These are phyloP conservation scores for Candida railenensis DNA, from an alignment of 805 yeast species.

Conservation along the genomic window DNA sequence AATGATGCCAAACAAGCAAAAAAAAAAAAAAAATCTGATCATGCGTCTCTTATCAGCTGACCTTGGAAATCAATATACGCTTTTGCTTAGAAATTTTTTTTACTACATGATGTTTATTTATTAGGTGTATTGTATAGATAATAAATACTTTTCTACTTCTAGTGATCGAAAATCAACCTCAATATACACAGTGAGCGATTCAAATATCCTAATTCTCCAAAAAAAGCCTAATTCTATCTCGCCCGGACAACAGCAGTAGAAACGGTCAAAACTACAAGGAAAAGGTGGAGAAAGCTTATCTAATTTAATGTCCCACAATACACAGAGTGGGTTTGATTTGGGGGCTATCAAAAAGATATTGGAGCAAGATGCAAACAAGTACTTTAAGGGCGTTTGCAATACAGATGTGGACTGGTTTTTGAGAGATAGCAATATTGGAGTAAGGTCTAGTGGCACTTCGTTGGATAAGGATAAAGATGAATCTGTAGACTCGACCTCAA, in stretches of 20 bases:
- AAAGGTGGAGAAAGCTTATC: neutral
- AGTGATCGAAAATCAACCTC: too few species aligned
- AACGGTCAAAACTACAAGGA: neutral
- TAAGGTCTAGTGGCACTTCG: neutral
- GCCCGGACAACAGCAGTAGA: too few species aligned
- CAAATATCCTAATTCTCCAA: too few species aligned
- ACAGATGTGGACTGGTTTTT: constrained; percentile 54
- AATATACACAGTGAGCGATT: too few species aligned
- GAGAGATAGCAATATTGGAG: constrained; percentile 28
- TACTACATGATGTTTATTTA: neutral
- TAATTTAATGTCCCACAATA: constrained; percentile 1
- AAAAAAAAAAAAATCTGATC: neutral
- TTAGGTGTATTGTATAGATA: too few species aligned
- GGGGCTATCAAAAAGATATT: constrained; percentile 20
- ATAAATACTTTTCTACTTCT: too few species aligned
- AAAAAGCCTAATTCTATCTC: too few species aligned
- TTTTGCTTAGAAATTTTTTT: neutral
- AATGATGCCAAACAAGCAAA: neutral
- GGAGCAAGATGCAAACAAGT: constrained; percentile 18
- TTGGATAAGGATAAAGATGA: constrained; percentile 25
- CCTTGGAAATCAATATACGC: neutral
- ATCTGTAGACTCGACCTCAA: constrained; percentile 8
- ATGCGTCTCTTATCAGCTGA: neutral
- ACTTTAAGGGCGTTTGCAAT: constrained; percentile 33
- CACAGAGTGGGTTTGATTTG: constrained; percentile 13